Evolutionary conservation across 345 rosid genomes (phyloP), one percentile per base, ranked within the genome.

Genomic region (Eucalyptus sp.): DNA sequence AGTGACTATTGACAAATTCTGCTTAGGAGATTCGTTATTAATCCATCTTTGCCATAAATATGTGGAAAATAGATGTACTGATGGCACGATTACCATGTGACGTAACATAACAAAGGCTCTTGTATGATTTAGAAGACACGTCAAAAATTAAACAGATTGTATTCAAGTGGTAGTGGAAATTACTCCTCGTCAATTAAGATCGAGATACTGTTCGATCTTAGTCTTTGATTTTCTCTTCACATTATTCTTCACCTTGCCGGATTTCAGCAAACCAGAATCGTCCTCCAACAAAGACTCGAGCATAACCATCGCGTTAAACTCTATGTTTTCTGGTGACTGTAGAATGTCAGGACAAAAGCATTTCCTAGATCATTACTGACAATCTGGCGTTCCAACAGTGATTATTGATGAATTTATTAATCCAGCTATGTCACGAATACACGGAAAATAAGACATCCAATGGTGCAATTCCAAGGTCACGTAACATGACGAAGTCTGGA

Each of bases 11-110:
- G n/a, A n/a, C n/a, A n/a, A n/a, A n/a, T n/a, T n/a, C n/a, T n/a
- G n/a, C n/a, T n/a, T n/a, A n/a, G n/a, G 41, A 60, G 15, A 60
- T 60, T 60, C 0, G 5, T 56, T 56, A 56, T 24, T 22, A 56
- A 24, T 24, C 62, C 62, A 56, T 22, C 29, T 0, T 2, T 56
- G 29, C 27, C 62, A 24, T 24, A 56, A 22, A 22, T 56, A 22
- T 9, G 27, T 0, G 0, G 62, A 24, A 22, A 56, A 56, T 56
- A 56, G 62, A 56, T 24, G 12, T 56, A 0, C 20, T 3, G 2
- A 56, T 56, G 29, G 62, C 4, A 5, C 62, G 4, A 56, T 22
- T 56, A 22, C 62, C 0, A 56, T 56, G 29, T 24, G 27, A 4
- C 0, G 6, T 4, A 56, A 56, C 62, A 24, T 56, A 56, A 56